Percentiles rank a stretch among this genome's conserved stretches.
These are phyloP conservation scores for Fusarium globosum DNA, from an alignment of 2,329 filamentous ascomycete species.

Conservation along the genomic window DNA sequence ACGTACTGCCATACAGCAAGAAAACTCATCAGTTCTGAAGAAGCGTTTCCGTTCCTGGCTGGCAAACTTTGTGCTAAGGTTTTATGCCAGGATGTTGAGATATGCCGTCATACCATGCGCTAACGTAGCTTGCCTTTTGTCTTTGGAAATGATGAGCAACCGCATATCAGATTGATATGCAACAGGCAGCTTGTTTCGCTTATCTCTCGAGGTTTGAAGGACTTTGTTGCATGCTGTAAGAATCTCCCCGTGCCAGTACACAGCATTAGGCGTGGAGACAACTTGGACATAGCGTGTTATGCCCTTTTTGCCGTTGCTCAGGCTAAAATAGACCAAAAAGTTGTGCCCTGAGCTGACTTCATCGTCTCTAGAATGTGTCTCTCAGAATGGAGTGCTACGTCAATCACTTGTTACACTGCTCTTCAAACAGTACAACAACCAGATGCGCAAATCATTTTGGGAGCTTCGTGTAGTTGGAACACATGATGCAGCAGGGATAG, in stretches of 20 bases:
- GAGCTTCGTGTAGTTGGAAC: slow-evolving; percentile 11
- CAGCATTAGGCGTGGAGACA: not conserved
- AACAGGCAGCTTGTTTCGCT: slow-evolving; percentile 18
- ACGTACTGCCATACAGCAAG: not conserved
- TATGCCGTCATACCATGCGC: slow-evolving; percentile 22
- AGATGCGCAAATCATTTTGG: slow-evolving; percentile 2
- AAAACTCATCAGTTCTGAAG: not conserved
- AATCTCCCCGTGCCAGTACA: not conserved
- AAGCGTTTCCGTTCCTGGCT: not conserved
- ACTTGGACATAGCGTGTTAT: not conserved
- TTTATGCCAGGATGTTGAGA: slow-evolving; percentile 10
- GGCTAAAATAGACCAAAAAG: not conserved
- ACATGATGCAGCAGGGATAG: slow-evolving; percentile 13
- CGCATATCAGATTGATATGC: slow-evolving; percentile 1
- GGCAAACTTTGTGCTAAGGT: slow-evolving; percentile 1
- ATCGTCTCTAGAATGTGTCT: not conserved
- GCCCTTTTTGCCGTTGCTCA: not conserved
- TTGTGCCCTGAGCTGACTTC: not conserved
- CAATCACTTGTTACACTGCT: not conserved
- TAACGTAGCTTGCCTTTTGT: not conserved
- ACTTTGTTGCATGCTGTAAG: not conserved
- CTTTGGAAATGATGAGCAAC: not conserved
- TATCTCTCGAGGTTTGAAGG: slow-evolving; percentile 11
- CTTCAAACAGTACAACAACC: not conserved
- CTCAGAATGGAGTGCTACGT: not conserved